Conservation (phyloP, 148 eudicot genomes). For the Vaccinium myrtillus region DNA sequence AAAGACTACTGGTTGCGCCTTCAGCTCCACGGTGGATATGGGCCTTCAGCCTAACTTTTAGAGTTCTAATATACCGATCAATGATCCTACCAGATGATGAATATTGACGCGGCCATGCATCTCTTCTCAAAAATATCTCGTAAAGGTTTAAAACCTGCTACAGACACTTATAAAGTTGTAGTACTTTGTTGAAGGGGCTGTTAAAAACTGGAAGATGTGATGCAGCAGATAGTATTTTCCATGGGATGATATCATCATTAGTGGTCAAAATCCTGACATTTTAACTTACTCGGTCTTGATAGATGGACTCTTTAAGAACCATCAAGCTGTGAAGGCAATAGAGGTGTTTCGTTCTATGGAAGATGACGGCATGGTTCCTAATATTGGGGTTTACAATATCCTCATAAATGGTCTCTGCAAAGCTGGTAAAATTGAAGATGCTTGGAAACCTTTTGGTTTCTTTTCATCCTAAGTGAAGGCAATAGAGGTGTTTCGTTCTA, state of each 20-base stretch:
- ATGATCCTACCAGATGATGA: constrained; percentile 16
- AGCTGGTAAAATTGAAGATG: neutral
- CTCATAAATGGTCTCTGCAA: neutral
- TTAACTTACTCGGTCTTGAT: neutral
- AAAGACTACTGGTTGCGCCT: neutral
- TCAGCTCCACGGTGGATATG: constrained; percentile 8
- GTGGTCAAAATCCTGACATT: neutral
- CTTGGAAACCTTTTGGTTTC: neutral
- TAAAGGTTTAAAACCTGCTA: constrained; percentile 13
- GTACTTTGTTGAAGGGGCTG: constrained; percentile 5
- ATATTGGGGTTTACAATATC: neutral
- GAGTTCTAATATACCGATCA: constrained; percentile 8
- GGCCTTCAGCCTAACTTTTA: constrained; percentile 7
- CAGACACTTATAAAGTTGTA: constrained; percentile 4
- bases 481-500: too few relatives aligned
- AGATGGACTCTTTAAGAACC: neutral
- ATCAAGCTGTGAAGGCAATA: neutral
- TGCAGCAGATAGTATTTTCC: neutral
- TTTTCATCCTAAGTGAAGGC: too few relatives aligned
- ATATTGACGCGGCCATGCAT: neutral
- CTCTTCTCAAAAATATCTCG: neutral
- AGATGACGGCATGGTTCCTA: neutral
- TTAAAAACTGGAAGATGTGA: neutral
- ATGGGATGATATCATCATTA: neutral
- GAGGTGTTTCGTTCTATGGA: neutral